Conservation (phyloP, 805 yeast species). For the Pichia deserticola region DNA sequence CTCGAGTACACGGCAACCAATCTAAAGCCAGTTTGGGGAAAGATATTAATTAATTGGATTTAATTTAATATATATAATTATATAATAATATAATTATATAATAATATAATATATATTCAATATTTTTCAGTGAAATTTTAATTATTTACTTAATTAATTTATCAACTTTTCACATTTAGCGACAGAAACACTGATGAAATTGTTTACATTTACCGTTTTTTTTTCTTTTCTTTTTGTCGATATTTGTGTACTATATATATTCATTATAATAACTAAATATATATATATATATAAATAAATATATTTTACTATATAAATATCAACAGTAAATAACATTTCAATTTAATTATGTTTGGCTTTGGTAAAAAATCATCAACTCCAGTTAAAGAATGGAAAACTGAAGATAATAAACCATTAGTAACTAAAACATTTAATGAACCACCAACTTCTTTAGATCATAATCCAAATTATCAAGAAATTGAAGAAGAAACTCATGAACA, state of each 20-base stretch:
- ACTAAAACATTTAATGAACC: conserved; percentile 48
- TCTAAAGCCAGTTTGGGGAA: background rate
- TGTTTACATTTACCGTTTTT: too few species aligned
- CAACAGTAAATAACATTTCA: background rate
- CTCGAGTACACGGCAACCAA: background rate
- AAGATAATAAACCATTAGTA: conserved; percentile 16
- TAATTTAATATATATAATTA: too few species aligned
- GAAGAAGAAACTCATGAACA: conserved; percentile 42
- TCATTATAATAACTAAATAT: too few species aligned
- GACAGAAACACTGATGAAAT: too few species aligned
- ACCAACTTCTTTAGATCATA: conserved; percentile 25
- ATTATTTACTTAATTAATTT: too few species aligned
- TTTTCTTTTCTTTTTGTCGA: too few species aligned
- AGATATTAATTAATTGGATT: too few species aligned
- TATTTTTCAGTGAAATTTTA: too few species aligned
- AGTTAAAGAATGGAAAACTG: conserved; percentile 23
- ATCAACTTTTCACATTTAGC: too few species aligned
- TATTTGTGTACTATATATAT: too few species aligned
- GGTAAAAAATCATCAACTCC: conserved; percentile 17
- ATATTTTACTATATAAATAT: background rate
- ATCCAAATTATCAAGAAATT: conserved; percentile 42
- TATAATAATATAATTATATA: too few species aligned
- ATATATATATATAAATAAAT: background rate
- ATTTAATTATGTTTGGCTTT: conserved; percentile 22
- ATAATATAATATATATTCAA: too few species aligned